phyloP scores from a whole-genome alignment of 176 grass and related monocot genomes.

The Avena insularis region DNA sequence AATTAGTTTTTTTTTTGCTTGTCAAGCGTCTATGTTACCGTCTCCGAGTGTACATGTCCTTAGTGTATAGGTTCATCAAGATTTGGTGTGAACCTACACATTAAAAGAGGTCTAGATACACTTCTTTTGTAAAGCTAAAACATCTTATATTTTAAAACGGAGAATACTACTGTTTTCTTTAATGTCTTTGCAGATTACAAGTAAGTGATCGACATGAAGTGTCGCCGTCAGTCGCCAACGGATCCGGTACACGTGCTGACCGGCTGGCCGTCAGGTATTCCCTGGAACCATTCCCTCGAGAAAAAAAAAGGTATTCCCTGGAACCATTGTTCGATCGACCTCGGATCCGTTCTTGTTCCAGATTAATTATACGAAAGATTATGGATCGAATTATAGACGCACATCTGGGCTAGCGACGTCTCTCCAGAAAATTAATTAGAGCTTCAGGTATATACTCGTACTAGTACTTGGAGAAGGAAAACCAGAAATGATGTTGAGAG shows the following conservation, averaged over 20 bases:
- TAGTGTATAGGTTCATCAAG: no score
- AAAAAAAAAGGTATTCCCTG: no score
- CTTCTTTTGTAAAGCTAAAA: no score
- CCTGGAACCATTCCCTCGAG: no score
- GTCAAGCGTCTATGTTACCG: no score
- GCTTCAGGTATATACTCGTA: background rate
- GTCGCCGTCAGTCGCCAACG: slow-evolving; percentile 33
- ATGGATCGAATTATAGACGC: background rate
- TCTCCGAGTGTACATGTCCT: no score
- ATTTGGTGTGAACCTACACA: no score
- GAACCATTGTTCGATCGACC: no score
- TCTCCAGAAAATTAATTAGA: background rate
- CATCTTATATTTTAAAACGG: no score
- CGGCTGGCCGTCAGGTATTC: no score
- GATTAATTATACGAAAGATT: background rate
- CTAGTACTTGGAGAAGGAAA: background rate
- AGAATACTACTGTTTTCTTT: background rate
- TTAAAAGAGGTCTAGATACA: no score
- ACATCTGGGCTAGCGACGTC: background rate
- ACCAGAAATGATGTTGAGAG: background rate
- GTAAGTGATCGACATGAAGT: background rate
- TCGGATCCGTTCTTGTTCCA: background rate
- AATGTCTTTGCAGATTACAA: background rate
- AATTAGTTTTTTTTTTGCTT: no score
- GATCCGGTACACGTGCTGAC: slow-evolving; percentile 40